Base-by-base conservation (phyloP, 805 yeast genomes). In the Lachancea lanzarotensis region DNA sequence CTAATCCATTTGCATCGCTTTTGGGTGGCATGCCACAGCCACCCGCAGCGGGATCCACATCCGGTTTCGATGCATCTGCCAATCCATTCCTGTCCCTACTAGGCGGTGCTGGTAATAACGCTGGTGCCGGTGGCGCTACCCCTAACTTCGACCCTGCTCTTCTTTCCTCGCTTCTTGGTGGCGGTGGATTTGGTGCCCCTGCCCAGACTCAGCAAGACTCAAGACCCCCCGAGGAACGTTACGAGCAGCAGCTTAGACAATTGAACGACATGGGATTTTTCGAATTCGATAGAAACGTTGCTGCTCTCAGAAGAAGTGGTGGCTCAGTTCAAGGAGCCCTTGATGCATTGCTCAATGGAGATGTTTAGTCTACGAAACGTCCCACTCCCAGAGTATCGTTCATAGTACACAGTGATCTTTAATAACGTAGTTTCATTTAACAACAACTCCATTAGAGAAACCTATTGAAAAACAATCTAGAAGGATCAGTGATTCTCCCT, bases 261-360 rank as follows among this genome's bases (percentile, higher is more conserved):
- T 69, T 82, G 56, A 85, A 83, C 59, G 91, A 84, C 57, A 82
- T 84, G 76, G 93, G 93, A 6, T 91, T 91, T 69, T 79, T 78
- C 53, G 97, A 91, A 54, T 91, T 91, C 61, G 98, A 91, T 54
- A 76, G 86, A 54, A 93, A 93, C 60, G 89, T 93, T 19, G 81
- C 80, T 25, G 98, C 98, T 1, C 74, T 93, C 56, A 80, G 97
- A 70, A 80, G 98, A 68, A 80, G 91, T 45, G 98, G 98, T 29
- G 98, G 98, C 8, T 86, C 90, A 51, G 97, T 91, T 20, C 96
- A 91, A 68, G 97, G 97, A 38, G 98, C 98, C 10, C 73, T 91
- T 42, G 97, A 91, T 65, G 85, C 87, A 43, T 70, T 90, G 55
- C 73, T 90, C 46, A 83, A 75, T 49, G 85, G 84, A 22, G 67